Evolutionary conservation across 495 filamentous ascomycete genomes (phyloP).

Genomic region (Massariosphaeria phaeospora): DNA sequence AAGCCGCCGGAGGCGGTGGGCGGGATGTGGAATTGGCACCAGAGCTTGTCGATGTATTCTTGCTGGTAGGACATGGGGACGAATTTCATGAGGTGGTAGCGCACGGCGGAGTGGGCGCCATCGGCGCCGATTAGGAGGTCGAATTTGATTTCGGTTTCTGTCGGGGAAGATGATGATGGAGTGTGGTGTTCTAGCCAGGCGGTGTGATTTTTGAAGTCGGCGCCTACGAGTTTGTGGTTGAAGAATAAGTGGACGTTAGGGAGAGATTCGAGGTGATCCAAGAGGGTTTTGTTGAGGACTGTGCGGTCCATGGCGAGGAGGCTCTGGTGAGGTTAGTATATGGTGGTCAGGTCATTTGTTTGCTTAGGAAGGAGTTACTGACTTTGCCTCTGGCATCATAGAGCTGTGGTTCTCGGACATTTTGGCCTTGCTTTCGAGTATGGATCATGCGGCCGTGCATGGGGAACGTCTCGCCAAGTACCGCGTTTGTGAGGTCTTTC

Average conservation of each 20-base stretch:
- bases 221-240: slow-evolving; percentile 82
- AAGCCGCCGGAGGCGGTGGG: slow-evolving; percentile 57
- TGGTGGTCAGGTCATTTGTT: slow-evolving; percentile 25
- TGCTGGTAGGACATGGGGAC: slow-evolving; percentile 84
- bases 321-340: slow-evolving; percentile 36
- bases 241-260: slow-evolving; percentile 89
- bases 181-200: slow-evolving; percentile 75
- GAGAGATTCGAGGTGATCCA: slow-evolving; percentile 76
- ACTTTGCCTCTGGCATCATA: slow-evolving; percentile 90
- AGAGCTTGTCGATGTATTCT: slow-evolving; percentile 92
- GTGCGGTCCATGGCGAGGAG: slow-evolving; percentile 69
- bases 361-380: slow-evolving; percentile 14
- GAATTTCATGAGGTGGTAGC: slow-evolving; percentile 93
- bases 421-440: slow-evolving; percentile 56
- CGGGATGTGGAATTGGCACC: slow-evolving; percentile 91
- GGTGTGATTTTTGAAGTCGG: slow-evolving; percentile 68
- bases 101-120: slow-evolving; percentile 83
- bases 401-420: slow-evolving; percentile 73
- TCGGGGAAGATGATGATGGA: slow-evolving; percentile 26
- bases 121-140: slow-evolving; percentile 95
- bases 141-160: slow-evolving; percentile 70
- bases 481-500: slow-evolving; percentile 61
- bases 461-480: slow-evolving; percentile 74
- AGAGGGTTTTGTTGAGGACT: slow-evolving; percentile 74
- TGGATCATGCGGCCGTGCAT: slow-evolving; percentile 99